Percentiles rank a stretch among this genome's conserved stretches.
Evolutionary conservation across 345 rosid species (phyloP).

Genomic region (Limnanthes douglasii): DNA sequence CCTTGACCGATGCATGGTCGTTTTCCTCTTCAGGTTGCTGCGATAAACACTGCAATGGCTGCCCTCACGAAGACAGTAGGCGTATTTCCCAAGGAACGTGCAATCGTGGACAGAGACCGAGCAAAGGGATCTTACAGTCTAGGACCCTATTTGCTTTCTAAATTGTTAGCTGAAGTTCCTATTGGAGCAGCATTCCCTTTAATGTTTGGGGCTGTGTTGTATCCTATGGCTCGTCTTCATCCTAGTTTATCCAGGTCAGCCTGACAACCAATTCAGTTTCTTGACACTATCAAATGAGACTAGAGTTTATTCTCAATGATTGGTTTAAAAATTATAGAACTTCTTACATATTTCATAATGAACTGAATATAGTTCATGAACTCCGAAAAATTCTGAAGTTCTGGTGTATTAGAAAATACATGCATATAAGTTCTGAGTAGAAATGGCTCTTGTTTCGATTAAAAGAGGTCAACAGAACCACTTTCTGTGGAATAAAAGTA

Average conservation of each 20-base stretch:
- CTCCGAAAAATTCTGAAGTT: neutral
- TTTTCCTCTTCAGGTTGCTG: slow-evolving; percentile 54
- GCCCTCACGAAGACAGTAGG: slow-evolving; percentile 97
- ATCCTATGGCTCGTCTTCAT: slow-evolving; percentile 94
- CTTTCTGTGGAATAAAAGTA: neutral
- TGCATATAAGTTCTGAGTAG: neutral
- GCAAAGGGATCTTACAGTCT: slow-evolving; percentile 77
- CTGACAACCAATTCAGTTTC: slow-evolving; percentile 1
- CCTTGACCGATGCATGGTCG: slow-evolving; percentile 4
- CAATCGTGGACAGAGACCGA: slow-evolving; percentile 87
- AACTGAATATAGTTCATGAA: neutral
- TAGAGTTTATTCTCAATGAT: slow-evolving; percentile 4
- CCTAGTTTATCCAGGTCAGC: slow-evolving; percentile 62
- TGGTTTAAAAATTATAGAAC: neutral
- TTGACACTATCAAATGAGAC: slow-evolving; percentile 1
- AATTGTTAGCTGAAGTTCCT: slow-evolving; percentile 86
- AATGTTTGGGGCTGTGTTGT: slow-evolving; percentile 82
- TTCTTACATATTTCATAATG: neutral
- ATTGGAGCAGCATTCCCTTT: slow-evolving; percentile 92
- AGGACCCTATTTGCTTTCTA: slow-evolving; percentile 91
- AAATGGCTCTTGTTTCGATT: neutral
- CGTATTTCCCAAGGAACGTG: slow-evolving; percentile 94
- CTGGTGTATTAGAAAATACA: too few species aligned
- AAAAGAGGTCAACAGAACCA: too few species aligned
- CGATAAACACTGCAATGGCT: slow-evolving; percentile 99